Evolutionary conservation across 2,329 filamentous ascomycete species (phyloP), one percentile per base, ranked within the genome.

Genomic region (Sporothrix variecibatus): DNA sequence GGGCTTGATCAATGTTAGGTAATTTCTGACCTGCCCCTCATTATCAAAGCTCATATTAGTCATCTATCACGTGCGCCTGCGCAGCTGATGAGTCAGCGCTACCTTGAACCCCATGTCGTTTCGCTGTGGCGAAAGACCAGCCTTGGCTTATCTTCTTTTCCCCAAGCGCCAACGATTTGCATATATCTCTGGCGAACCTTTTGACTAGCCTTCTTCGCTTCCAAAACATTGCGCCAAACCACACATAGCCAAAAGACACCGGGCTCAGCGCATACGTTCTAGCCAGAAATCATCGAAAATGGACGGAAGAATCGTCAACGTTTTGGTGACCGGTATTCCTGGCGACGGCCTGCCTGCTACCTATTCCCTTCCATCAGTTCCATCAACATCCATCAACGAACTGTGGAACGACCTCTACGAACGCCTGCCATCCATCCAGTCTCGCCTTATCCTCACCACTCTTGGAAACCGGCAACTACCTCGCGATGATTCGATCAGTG

Each of bases 271-370:
- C 31, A 56, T 56, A 38, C 23, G 34, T 23, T 23, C 26, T 31
- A 38, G 28, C 46, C 62, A 51, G 51, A 26, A 56, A 56, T 23
- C 38, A 17, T 5, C 11, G 23, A 74, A 26, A 6, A 76, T 76
- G 75, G 71, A 58, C 3, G 58, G 46, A 0, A 75, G 34, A 53
- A 73, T 58, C 6, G 69, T 97, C 80, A 97, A 97, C 83, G 87
- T 98, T 76, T 89, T 98, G 75, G 86, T 99, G 75, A 92, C 94
- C 78, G 94, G 92, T 76, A 95, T 98, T 80, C 87, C 92, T 8
- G 95, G 95, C 76, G 88, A 97, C 23, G 91, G 92, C 65, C 88
- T 97, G 7, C 94, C 95, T 2, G 85, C 92, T n/a, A 97, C 94
- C 0, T 86, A 97, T 46, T 90, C 92, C 4, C 86, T 98, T n/a